Conservation (phyloP, 805 yeast genomes). For the Ogataea wickerhamii region DNA sequence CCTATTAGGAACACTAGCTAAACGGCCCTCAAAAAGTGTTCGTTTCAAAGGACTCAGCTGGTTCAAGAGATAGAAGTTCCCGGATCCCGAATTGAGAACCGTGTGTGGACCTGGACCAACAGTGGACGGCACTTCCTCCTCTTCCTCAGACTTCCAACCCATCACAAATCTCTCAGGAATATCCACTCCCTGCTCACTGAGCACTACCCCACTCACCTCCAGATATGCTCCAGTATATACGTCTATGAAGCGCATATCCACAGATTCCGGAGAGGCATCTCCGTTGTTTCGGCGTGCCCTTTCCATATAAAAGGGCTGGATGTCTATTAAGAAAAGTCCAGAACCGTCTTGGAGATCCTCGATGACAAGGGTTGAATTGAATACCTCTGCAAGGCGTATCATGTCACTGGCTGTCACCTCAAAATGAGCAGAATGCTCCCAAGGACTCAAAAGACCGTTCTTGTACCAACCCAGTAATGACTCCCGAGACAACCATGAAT, state of each 20-base stretch:
- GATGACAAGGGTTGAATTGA: constrained; percentile 44
- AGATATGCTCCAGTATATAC: constrained; percentile 55
- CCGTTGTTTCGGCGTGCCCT: constrained; percentile 47
- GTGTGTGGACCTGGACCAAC: constrained; percentile 16
- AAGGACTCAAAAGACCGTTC: constrained; percentile 49
- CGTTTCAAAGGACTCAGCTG: constrained; percentile 26
- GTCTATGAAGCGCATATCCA: constrained; percentile 58
- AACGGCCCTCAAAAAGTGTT: constrained; percentile 29
- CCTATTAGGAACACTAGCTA: constrained; percentile 28
- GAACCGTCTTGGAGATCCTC: constrained; percentile 43
- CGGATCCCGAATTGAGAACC: constrained; percentile 36
- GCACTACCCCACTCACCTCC: constrained; percentile 51
- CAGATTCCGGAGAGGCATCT: constrained; percentile 39
- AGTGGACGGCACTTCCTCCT: constrained; percentile 18
- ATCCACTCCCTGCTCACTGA: constrained; percentile 12
- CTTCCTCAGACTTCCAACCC: constrained; percentile 19
- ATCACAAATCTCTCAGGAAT: constrained; percentile 18
- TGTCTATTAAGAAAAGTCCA: constrained; percentile 44
- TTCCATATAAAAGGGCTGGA: constrained; percentile 47
- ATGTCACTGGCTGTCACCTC: constrained; percentile 50
- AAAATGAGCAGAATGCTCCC: constrained; percentile 49
- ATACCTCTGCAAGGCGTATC: constrained; percentile 41
- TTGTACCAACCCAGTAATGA: constrained; percentile 47
- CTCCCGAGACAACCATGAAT: constrained; percentile 49
- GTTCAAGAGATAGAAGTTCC: constrained; percentile 29